Conservation (phyloP, 768 basidiomycete species). For the Lentinula sp. region DNA sequence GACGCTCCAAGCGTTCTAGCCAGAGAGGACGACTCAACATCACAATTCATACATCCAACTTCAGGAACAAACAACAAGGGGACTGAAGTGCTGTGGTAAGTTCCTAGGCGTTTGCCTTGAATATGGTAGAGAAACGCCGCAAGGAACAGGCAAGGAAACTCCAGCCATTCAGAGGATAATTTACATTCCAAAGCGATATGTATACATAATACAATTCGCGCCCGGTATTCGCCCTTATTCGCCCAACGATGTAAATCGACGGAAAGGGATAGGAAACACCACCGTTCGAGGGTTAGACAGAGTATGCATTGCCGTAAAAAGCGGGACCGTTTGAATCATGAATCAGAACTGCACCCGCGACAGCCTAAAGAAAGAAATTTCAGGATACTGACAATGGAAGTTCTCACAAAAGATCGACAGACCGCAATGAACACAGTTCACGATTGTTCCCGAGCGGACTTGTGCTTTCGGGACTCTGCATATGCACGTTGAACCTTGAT, state of each 20-base stretch:
- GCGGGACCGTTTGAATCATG: conserved; percentile 27
- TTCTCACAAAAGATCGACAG: conserved; percentile 23
- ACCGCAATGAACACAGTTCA: conserved; percentile 98
- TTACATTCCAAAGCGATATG: no score
- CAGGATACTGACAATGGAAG: neutral
- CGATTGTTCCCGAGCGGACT: conserved; percentile 82
- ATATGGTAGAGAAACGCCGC: no score
- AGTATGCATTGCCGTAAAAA: neutral
- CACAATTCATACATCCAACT: no score
- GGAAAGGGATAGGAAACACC: no score
- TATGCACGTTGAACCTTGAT: conserved; percentile 96
- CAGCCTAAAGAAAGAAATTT: conserved; percentile 48
- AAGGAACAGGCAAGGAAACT: no score
- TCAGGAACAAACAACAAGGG: no score
- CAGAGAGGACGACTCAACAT: no score
- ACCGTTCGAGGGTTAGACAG: neutral
- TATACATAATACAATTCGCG: no score
- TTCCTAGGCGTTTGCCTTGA: no score
- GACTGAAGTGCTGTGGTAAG: no score
- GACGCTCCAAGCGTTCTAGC: no score
- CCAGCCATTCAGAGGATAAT: no score
- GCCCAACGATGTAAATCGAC: neutral
- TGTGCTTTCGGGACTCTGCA: conserved; percentile 96
- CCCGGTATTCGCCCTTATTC: neutral
- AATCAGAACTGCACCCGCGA: conserved; percentile 88